Conservation (phyloP, 1,284 basidiomycete genomes). For the Moniliophthora roreri region DNA sequence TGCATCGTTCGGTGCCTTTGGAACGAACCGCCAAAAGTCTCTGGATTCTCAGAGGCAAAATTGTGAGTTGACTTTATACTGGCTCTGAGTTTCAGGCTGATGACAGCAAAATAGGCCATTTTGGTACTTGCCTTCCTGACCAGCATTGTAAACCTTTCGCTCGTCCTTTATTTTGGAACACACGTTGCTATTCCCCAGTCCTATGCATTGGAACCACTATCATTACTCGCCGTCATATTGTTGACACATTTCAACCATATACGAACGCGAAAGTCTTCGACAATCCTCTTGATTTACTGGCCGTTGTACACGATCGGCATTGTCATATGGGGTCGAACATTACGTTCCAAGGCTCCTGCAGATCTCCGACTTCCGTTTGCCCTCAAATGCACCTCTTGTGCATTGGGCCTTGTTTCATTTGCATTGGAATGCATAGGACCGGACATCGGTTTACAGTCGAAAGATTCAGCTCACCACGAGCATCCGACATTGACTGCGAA, state of each 20-base stretch:
- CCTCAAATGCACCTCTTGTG: constrained; percentile 48
- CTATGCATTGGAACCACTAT: constrained; percentile 59
- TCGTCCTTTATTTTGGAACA: constrained; percentile 34
- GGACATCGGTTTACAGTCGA: constrained; percentile 45
- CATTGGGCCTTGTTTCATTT: constrained; percentile 60
- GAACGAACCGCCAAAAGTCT: constrained; percentile 39
- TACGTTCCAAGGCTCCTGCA: constrained; percentile 30
- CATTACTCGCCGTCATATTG: constrained; percentile 42
- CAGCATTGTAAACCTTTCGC: constrained; percentile 40
- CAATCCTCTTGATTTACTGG: constrained; percentile 83
- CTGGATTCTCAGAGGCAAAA: constrained; percentile 56
- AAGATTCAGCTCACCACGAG: constrained; percentile 49
- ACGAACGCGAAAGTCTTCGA: constrained; percentile 75
- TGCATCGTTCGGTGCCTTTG: constrained; percentile 25
- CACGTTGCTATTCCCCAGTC: constrained; percentile 53
- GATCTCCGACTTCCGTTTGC: constrained; percentile 36
- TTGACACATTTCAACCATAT: constrained; percentile 74
- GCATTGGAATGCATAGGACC: constrained; percentile 73
- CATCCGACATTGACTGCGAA: constrained; percentile 82
- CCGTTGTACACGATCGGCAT: constrained; percentile 62
- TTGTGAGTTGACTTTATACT: constrained; percentile 45
- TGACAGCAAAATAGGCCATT: constrained; percentile 37
- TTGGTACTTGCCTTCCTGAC: constrained; percentile 40
- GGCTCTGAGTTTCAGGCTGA: constrained; percentile 1
- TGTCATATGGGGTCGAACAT: constrained; percentile 66